Percentiles rank a stretch among this genome's conserved stretches.
Evolutionary conservation across 139 green algal genomes (phyloP).

Genomic region (Chlamydomonas urium): DNA sequence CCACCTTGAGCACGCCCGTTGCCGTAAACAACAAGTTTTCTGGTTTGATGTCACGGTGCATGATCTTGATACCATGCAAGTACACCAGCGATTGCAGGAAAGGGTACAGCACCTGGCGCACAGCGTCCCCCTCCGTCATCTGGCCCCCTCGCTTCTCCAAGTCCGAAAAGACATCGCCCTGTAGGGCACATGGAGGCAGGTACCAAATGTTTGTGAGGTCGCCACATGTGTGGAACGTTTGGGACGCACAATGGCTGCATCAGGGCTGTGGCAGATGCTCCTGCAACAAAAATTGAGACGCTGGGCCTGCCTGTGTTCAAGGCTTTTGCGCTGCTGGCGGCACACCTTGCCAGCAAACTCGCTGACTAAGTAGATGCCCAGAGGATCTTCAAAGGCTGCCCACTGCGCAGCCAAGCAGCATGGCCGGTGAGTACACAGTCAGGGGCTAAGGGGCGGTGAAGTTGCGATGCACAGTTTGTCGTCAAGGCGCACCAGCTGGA

Average conservation of each 20-base stretch:
- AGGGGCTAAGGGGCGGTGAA: too few relatives aligned
- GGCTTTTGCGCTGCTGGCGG: not conserved
- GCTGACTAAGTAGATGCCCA: slow-evolving; percentile 34
- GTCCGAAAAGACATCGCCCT: slow-evolving; percentile 50
- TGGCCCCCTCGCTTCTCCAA: slow-evolving; percentile 40
- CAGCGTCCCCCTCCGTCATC: slow-evolving; percentile 41
- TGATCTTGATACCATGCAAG: slow-evolving; percentile 53
- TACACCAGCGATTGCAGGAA: slow-evolving; percentile 57
- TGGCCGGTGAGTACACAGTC: too few relatives aligned
- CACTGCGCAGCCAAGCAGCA: too few relatives aligned
- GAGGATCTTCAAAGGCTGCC: slow-evolving; percentile 51
- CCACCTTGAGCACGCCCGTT: slow-evolving; percentile 47
- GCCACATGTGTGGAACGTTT: too few relatives aligned
- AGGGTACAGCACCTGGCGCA: slow-evolving; percentile 44
- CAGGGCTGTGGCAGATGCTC: not conserved
- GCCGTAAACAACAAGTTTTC: slow-evolving; percentile 48
- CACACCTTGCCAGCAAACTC: slow-evolving; percentile 21
- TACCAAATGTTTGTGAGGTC: too few relatives aligned
- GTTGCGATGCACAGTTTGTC: too few relatives aligned
- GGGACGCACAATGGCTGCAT: not conserved
- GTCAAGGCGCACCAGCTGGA: slow-evolving; percentile 53
- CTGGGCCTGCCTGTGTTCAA: not conserved
- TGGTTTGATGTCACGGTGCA: slow-evolving; percentile 70
- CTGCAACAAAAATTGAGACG: not conserved
- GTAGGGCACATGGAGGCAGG: too few relatives aligned